phyloP scores from a whole-genome alignment of 176 grass and related monocot species.

The Thinopyrum elongatum region DNA sequence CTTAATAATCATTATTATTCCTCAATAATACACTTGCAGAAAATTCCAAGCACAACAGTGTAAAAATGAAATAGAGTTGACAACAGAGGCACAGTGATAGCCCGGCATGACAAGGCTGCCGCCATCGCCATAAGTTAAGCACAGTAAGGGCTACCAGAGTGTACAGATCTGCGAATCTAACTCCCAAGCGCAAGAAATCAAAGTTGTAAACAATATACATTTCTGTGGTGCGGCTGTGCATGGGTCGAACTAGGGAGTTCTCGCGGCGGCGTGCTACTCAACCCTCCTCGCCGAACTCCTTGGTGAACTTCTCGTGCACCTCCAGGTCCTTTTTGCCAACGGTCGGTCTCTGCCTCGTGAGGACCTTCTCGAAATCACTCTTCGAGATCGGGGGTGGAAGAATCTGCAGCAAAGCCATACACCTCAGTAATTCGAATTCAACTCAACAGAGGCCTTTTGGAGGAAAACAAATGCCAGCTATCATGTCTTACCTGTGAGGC shows the following conservation, averaged over 20 bases:
- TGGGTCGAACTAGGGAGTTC: neutral
- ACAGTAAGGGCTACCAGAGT: conserved; percentile 24
- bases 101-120: neutral
- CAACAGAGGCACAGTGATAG: conserved; percentile 17
- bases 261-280: conserved; percentile 12
- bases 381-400: conserved; percentile 77
- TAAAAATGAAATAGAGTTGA: conserved; percentile 36
- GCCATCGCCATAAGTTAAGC: neutral
- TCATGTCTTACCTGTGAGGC: conserved; percentile 63
- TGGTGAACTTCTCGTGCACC: conserved; percentile 92
- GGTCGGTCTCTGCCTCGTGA: conserved; percentile 75
- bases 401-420: conserved; percentile 40
- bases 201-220: conserved; percentile 50
- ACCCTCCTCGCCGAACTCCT: conserved; percentile 95
- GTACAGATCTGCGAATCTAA: conserved; percentile 34
- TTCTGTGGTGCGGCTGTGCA: conserved; percentile 38
- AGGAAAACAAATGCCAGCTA: neutral
- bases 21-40: conserved; percentile 38
- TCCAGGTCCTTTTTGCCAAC: conserved; percentile 93
- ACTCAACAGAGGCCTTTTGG: neutral
- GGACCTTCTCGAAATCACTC: conserved; percentile 82
- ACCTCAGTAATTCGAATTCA: neutral
- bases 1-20: conserved; percentile 32
- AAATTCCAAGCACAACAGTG: conserved; percentile 28
- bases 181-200: conserved; percentile 33